phyloP scores from a whole-genome alignment of 768 basidiomycete genomes.

The Pleurotus cornucopiae region DNA sequence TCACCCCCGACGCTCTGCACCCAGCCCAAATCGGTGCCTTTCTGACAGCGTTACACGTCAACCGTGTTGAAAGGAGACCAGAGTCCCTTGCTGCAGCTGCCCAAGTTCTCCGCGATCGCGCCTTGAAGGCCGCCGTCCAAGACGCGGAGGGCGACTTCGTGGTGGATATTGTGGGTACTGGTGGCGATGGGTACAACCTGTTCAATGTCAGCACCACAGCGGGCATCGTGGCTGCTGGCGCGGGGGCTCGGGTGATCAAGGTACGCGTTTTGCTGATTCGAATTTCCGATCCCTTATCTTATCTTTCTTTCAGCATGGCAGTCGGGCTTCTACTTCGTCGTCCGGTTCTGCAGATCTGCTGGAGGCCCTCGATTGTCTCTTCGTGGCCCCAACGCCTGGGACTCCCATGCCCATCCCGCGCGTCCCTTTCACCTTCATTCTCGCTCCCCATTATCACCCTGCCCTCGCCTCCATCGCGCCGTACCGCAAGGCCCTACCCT shows the following conservation, averaged over 20 bases:
- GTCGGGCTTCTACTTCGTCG: constrained; percentile 85
- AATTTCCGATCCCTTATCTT: constrained; percentile 8
- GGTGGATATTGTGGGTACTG: constrained; percentile 87
- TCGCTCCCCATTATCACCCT: constrained; percentile 93
- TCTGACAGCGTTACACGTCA: constrained; percentile 79
- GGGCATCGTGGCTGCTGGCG: constrained; percentile 89
- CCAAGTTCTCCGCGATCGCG: constrained; percentile 62
- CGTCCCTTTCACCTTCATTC: constrained; percentile 87
- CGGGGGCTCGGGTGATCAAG: constrained; percentile 91
- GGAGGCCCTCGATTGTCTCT: constrained; percentile 75
- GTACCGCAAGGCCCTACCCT: constrained; percentile 80
- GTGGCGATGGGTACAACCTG: constrained; percentile 92
- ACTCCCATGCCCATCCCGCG: constrained; percentile 54
- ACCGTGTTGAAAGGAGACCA: constrained; percentile 71
- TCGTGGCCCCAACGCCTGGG: constrained; percentile 58
- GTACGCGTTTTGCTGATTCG: constrained; percentile 33
- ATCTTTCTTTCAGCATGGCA: constrained; percentile 68
- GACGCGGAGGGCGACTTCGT: constrained; percentile 66
- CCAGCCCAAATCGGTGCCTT: constrained; percentile 87
- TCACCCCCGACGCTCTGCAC: constrained; percentile 58
- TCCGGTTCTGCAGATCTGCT: constrained; percentile 94
- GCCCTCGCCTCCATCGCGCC: constrained; percentile 78
- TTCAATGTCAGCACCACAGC: constrained; percentile 98
- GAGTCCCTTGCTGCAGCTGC: constrained; percentile 81
- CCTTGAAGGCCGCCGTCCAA: constrained; percentile 58